Base-by-base conservation (phyloP, 441 rosid genomes). In the Eugenia klotzschiana region DNA sequence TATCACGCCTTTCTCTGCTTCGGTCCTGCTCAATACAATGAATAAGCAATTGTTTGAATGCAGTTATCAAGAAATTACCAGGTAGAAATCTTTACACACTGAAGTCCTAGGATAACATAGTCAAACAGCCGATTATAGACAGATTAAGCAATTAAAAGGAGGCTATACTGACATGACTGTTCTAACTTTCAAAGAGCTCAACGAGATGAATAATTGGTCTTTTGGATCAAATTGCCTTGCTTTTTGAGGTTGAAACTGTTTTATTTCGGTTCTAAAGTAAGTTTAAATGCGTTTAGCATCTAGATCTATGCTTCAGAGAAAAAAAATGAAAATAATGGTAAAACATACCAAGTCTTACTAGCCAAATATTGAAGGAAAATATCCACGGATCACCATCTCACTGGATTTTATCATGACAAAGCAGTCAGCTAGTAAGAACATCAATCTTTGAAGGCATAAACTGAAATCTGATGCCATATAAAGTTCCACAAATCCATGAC, bases 1-100 rank as follows among this genome's bases (percentile, higher is more conserved):
- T 56, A 94, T 89, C 87, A 97, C 92, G 58, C 98, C 98, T 89
- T 94, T 94, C 90, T 95, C 98, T 80, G 96, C 94, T 90, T 97
- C 99, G 79, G 88, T 93, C 99, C 99, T 95, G 94, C 82, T 84
- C 84, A 91, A 79, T 1, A 37, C 46, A 69, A 33, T 33, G 77
- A 69, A 69, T 69, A 69, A 37, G n/a, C 20, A 7, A 69, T 69
- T 33, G 77, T 20, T 37, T 33, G 25, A 69, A 69, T 0, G 25
- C 77, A 69, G 25, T 33, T 20, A 69, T 69, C 15, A 69, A 69
- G 77, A 69, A 64, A 69, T 37, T 33, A 9, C 77, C 77, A 1
- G 46, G 77, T 37, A 69, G 46, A 69, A 69, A 69, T 69, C 77
- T 69, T 69, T 33, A 64, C 46, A 64, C 77, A 33, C 25, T 64